phyloP scores from a whole-genome alignment of 2,329 filamentous ascomycete species.

The Fusarium pininemorale region DNA sequence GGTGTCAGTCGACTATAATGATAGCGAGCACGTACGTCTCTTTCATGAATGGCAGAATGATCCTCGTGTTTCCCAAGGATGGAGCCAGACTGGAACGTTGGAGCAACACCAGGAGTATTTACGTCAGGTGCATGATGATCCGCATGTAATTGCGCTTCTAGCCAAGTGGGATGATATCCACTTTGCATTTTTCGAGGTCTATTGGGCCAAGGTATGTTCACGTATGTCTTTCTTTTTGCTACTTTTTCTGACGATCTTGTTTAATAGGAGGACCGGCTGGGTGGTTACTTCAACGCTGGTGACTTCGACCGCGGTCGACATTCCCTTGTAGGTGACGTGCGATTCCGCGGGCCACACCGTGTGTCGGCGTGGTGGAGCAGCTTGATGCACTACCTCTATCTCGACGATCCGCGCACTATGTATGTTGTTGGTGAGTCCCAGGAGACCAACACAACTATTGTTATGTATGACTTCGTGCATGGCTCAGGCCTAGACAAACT shows the following conservation, averaged over 20 bases:
- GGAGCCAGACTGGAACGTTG: constrained; percentile 81
- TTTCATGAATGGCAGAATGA: constrained; percentile 89
- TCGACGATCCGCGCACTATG: constrained; percentile 67
- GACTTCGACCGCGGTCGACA: constrained; percentile 69
- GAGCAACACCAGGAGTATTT: constrained; percentile 80
- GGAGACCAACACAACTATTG: constrained; percentile 72
- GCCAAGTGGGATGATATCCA: constrained; percentile 75
- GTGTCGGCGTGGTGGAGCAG: constrained; percentile 70
- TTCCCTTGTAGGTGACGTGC: constrained; percentile 66
- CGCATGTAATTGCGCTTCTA: constrained; percentile 75
- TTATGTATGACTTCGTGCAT: constrained; percentile 79
- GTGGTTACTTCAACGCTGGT: constrained; percentile 63
- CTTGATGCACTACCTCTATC: constrained; percentile 70
- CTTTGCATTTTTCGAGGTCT: constrained; percentile 84
- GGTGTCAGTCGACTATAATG: constrained; percentile 73
- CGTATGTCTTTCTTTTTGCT: background rate
- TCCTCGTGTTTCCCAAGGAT: constrained; percentile 80
- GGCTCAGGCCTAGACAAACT: constrained; percentile 78
- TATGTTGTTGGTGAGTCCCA: constrained; percentile 75
- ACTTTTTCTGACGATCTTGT: background rate
- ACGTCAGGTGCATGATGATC: constrained; percentile 72
- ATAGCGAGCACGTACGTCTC: constrained; percentile 70
- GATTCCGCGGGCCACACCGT: constrained; percentile 68
- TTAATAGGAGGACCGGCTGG: constrained; percentile 62
- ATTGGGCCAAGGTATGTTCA: constrained; percentile 70